These are phyloP conservation scores for Myriosclerotinia curreyana DNA, from an alignment of 2,329 filamentous ascomycete species.

Conservation along the genomic window DNA sequence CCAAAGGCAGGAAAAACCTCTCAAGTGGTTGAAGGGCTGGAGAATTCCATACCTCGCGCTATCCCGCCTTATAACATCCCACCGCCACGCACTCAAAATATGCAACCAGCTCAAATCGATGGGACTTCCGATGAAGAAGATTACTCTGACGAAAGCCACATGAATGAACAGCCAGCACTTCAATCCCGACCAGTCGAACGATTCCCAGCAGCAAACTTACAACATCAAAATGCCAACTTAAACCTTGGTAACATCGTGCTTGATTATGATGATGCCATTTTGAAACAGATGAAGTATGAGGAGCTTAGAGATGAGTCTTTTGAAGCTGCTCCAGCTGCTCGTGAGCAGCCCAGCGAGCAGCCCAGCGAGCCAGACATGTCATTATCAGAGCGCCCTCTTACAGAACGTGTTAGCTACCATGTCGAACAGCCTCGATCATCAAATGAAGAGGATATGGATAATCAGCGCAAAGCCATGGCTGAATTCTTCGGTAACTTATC, in stretches of 20 bases:
- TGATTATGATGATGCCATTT: conserved; percentile 16
- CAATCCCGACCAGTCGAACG: conserved; percentile 15
- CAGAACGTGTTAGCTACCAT: conserved; percentile 4
- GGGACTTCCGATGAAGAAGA: conserved; percentile 10
- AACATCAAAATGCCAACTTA: not conserved
- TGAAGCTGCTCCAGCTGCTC: conserved; percentile 7
- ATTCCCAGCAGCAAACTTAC: not conserved
- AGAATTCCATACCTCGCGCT: not conserved
- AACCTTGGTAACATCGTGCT: conserved; percentile 2
- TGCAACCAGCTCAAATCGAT: not conserved
- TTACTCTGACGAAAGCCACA: conserved; percentile 1
- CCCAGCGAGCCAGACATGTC: conserved; percentile 14
- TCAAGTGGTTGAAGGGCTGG: conserved; percentile 3
- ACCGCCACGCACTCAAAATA: not conserved
- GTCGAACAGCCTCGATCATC: not conserved
- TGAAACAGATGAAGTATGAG: conserved; percentile 16
- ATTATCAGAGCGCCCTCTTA: conserved; percentile 12
- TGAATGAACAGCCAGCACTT: conserved; percentile 4
- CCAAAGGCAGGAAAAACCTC: not conserved
- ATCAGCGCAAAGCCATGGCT: conserved; percentile 4
- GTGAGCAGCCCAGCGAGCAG: not conserved
- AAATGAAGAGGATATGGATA: not conserved
- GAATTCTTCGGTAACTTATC: conserved; percentile 32
- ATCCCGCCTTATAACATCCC: not conserved
- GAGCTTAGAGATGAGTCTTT: conserved; percentile 20